Evolutionary conservation across 1,284 basidiomycete species (phyloP), one percentile per base, ranked within the genome.

Genomic region (Trichosporon sp.): DNA sequence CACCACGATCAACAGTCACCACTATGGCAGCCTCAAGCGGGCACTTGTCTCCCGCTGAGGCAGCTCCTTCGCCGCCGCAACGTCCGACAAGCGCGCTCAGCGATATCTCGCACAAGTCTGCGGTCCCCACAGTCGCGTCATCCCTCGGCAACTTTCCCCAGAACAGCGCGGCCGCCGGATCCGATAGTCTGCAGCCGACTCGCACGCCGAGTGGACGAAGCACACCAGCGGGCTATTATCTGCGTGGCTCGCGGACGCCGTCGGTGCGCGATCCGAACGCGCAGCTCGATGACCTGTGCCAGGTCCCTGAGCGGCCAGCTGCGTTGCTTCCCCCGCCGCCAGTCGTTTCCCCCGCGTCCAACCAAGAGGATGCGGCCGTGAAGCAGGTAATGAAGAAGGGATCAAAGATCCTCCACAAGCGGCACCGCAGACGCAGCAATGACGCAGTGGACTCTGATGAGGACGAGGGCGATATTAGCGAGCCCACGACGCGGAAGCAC

Each of bases 21-120:
- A 37, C 16, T 14, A 63, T 63, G 59, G 59, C 59, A 32, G 32
- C 59, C 59, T 63, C 59, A 63, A 63, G 59, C 59, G 59, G 59
- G 59, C 59, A 63, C 6, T 19, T 63, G 59, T 37, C 59, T n/a
- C 59, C 59, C 59, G 59, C 59, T 63, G 59, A 35, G 59, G 59
- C 59, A 63, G 59, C 59, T n/a, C 12, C 31, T 7, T 16, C 32
- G 14, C 10, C 12, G 31, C 32, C 16, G 16, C 5, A 7, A 19
- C 31, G 59, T 4, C 31, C 31, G 5, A 35, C 12, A 10, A 63
- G 59, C 31, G 14, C 32, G 4, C 32, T 11, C 59, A 63, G 59
- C 32, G 51, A 54, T 7, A 10, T 35, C 14, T 35, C 59, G 35
- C 59, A 21, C 19, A 32, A 31, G 32, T 63, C 59, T 4, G 6